Conservation (phyloP, 2,329 filamentous ascomycete genomes). For the Aureobasidium musti region DNA sequence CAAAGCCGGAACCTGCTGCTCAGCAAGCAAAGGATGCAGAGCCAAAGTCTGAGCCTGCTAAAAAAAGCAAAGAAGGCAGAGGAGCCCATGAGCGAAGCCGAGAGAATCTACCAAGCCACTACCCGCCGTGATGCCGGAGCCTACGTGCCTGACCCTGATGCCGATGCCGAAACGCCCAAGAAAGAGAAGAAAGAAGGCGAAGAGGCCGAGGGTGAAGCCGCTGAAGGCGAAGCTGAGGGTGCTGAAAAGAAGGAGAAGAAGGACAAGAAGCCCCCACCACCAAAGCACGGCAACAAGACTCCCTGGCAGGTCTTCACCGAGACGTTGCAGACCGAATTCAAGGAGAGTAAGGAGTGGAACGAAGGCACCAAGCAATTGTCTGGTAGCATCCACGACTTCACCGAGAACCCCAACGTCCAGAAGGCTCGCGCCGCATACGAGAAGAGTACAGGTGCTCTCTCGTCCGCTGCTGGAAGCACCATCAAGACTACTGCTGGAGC, state of each 20-base stretch:
- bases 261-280: constrained; percentile 73
- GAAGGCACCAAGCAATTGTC: constrained; percentile 95
- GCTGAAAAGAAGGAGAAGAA: constrained; percentile 60
- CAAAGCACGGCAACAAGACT: constrained; percentile 97
- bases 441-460: constrained; percentile 79
- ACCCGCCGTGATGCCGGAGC: constrained; percentile 41
- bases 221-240: constrained; percentile 53
- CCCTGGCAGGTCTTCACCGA: constrained; percentile 99
- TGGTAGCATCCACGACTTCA: constrained; percentile 84
- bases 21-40: constrained; percentile 28
- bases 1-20: constrained; percentile 43
- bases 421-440: constrained; percentile 84
- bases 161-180: constrained; percentile 45
- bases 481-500: constrained; percentile 82
- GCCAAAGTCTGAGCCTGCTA: constrained; percentile 41
- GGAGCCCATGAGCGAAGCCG: constrained; percentile 28
- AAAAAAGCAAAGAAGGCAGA: constrained; percentile 35
- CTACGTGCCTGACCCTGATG: constrained; percentile 41
- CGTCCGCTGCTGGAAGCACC: constrained; percentile 74
- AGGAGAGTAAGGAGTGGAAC: constrained; percentile 98
- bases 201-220: constrained; percentile 46
- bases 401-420: constrained; percentile 87
- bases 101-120: constrained; percentile 26
- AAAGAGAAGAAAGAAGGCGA: constrained; percentile 34
- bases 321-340: constrained; percentile 91